Percentiles rank a stretch among this genome's conserved stretches.
These are phyloP conservation scores for Russula compacta DNA, from an alignment of 768 basidiomycete species.

Conservation along the genomic window DNA sequence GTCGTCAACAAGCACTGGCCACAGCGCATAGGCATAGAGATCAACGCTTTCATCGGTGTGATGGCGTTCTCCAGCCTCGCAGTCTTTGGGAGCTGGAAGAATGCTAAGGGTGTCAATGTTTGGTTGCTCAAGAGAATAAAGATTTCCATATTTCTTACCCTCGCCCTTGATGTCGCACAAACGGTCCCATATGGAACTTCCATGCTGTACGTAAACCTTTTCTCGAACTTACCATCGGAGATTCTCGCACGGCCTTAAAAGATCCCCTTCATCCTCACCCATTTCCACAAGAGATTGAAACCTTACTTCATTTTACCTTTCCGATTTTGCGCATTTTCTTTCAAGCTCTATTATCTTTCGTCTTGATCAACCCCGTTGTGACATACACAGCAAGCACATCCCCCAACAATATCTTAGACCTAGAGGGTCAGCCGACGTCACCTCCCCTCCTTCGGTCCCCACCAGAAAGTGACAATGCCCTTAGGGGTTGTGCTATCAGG, in stretches of 20 bases:
- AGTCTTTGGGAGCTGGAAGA: constrained; percentile 72
- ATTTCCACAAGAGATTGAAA: constrained; percentile 26
- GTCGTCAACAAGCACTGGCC: constrained; percentile 62
- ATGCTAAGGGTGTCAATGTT: constrained; percentile 56
- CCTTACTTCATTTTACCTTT: constrained; percentile 42
- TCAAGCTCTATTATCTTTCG: constrained; percentile 48
- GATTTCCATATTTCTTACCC: constrained; percentile 41
- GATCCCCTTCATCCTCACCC: constrained; percentile 15
- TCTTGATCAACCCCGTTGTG: constrained; percentile 55
- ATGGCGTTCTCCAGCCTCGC: constrained; percentile 64
- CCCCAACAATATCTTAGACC: constrained; percentile 28
- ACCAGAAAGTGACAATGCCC: constrained; percentile 35
- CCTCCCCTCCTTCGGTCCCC: constrained; percentile 50
- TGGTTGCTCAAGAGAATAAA: constrained; percentile 58
- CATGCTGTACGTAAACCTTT: constrained; percentile 23
- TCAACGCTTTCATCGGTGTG: constrained; percentile 60
- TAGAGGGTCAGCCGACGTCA: constrained; percentile 30
- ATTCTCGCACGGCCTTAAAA: constrained; percentile 1
- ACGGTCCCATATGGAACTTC: constrained; percentile 45
- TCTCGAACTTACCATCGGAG: neutral
- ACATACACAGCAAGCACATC: constrained; percentile 48
- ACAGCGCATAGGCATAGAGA: constrained; percentile 50
- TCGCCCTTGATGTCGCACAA: constrained; percentile 52
- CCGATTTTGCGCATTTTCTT: constrained; percentile 59
- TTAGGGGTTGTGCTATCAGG: constrained; percentile 46